Evolutionary conservation across 768 basidiomycete genomes (phyloP).

Genomic region (Cystobasidium ongulense): DNA sequence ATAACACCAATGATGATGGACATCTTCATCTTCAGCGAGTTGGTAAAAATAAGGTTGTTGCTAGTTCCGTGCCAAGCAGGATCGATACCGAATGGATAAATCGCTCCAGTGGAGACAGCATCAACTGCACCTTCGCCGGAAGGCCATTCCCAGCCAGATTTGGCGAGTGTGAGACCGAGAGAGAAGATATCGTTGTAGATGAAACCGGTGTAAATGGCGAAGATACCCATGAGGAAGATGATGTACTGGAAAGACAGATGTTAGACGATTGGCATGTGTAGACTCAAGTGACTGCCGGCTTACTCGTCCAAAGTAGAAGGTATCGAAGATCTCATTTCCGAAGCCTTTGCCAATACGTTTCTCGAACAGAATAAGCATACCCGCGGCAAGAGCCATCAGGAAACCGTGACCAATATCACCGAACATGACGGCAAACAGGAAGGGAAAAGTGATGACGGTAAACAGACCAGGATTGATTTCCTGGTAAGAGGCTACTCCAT

Average conservation of each 20-base stretch:
- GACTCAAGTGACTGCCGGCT: neutral
- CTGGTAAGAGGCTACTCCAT: conserved; percentile 87
- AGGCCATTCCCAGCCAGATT: conserved; percentile 81
- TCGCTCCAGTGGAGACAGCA: conserved; percentile 54
- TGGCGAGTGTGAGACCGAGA: conserved; percentile 70
- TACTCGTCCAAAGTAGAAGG: conserved; percentile 82
- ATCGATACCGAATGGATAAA: conserved; percentile 91
- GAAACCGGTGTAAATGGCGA: conserved; percentile 91
- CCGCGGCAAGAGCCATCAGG: conserved; percentile 66
- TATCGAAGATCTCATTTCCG: conserved; percentile 58
- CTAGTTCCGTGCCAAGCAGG: conserved; percentile 90
- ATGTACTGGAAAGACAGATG: conserved; percentile 55
- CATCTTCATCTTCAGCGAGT: conserved; percentile 99
- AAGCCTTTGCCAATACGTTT: conserved; percentile 59
- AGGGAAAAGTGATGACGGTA: conserved; percentile 59
- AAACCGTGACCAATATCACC: conserved; percentile 95
- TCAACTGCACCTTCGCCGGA: conserved; percentile 49
- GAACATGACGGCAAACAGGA: conserved; percentile 99
- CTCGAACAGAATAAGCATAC: conserved; percentile 81
- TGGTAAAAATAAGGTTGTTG: conserved; percentile 84
- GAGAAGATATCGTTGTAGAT: conserved; percentile 99
- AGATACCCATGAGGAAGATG: conserved; percentile 93
- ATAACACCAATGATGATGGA: conserved; percentile 90
- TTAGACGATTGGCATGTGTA: neutral
- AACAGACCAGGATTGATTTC: conserved; percentile 95